Base-by-base conservation (phyloP, 305 asterid species). In the Fraxinus platypoda region DNA sequence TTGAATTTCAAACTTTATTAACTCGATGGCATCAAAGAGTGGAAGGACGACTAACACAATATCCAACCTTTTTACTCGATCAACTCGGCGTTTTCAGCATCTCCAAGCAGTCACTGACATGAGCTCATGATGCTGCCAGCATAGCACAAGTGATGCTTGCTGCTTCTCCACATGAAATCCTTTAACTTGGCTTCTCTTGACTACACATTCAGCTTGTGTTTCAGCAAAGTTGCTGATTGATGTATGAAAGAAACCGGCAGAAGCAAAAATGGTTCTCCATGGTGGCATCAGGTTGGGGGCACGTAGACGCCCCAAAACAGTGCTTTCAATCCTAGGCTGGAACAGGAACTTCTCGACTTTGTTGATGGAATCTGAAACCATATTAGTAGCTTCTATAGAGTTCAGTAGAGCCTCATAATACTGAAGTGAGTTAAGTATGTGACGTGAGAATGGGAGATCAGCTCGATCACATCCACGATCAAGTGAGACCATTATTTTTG, bases 141-240 rank as follows among this genome's bases (percentile, higher is more conserved):
- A 83, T 33, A 91, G 85, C 84, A 86, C 84, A 6, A 91, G 89
- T 8, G 90, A 87, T 0, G 85, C 83, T 74, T 88, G 90, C 26
- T 85, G 81, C 85, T 82, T 89, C 85, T 91, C 89, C 0, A 88
- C 90, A 5, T 84, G 90, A 81, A 89, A 91, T 11, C 93, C 94
- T 49, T 86, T 62, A 1, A 86, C 87, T 76, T 82, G 90, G 78
- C 85, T 83, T 46, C 86, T 81, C 85, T 82, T 88, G 76, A 86
- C 72, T 34, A 89, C 66, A 35, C 91, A 89, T 46, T 89, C 91
- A 11, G 91, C 94, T 77, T 91, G 94, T n/a, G 90, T 81, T 81
- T 89, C 92, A 4, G 90, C 80, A 46, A 89, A 85, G 80, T 72
- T 86, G 83, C 94, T 90, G 57, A 87, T 75, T 0, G 87, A 59